Conservation (phyloP, 106 monocot species). For the Dioscorea dumetorum region DNA sequence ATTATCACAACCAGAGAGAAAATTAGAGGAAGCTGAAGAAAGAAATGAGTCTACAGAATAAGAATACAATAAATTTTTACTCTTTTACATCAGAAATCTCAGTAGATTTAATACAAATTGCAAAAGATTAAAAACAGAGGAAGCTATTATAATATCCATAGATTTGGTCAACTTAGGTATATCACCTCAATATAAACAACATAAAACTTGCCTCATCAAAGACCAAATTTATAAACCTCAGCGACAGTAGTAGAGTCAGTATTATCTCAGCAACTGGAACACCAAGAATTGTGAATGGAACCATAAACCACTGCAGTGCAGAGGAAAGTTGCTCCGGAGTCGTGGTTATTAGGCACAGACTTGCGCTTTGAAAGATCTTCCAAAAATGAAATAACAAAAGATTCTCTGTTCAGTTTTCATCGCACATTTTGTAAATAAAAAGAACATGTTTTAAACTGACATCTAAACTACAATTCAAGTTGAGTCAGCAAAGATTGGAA, state of each 20-base stretch:
- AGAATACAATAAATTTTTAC: too few relatives aligned
- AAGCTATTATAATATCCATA: background rate
- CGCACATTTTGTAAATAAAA: background rate
- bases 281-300: slow-evolving; percentile 52
- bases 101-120: too few relatives aligned
- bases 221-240: slow-evolving; percentile 95
- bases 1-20: background rate
- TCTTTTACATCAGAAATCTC: too few relatives aligned
- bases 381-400: slow-evolving; percentile 9
- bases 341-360: slow-evolving; percentile 88
- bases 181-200: background rate
- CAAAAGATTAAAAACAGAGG: too few relatives aligned
- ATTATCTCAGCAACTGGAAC: slow-evolving; percentile 88
- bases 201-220: slow-evolving; percentile 80
- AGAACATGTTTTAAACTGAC: background rate
- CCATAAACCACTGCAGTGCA: slow-evolving; percentile 88
- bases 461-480: background rate
- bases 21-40: too few relatives aligned
- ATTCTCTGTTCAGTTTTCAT: background rate
- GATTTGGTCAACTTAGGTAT: background rate
- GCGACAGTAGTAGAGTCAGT: slow-evolving; percentile 87
- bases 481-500: too few relatives aligned
- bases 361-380: slow-evolving; percentile 98
- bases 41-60: too few relatives aligned
- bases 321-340: slow-evolving; percentile 95